Percentiles rank a stretch among this genome's conserved stretches.
phyloP scores from a whole-genome alignment of 2,329 filamentous ascomycete genomes.

The Aurifilum marmelostoma region DNA sequence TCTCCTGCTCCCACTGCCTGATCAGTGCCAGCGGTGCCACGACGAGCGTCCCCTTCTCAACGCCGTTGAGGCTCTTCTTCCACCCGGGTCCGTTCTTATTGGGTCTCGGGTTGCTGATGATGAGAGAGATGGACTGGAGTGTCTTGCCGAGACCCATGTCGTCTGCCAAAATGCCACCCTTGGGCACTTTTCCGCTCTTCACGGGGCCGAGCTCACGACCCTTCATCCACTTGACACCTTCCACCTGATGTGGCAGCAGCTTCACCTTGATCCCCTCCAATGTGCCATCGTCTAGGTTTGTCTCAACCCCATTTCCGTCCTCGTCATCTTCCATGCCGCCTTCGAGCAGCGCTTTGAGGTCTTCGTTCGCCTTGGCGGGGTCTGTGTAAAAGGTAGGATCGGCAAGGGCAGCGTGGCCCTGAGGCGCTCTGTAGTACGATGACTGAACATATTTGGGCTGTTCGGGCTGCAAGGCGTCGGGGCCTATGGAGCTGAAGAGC shows the following conservation, averaged over 20 bases:
- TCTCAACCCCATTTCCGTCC: slow-evolving; percentile 52
- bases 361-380: slow-evolving; percentile 70
- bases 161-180: slow-evolving; percentile 93
- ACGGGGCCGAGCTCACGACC: slow-evolving; percentile 86
- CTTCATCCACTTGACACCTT: slow-evolving; percentile 93
- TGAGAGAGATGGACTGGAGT: slow-evolving; percentile 86
- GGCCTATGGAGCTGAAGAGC: slow-evolving; percentile 51
- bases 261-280: slow-evolving; percentile 84
- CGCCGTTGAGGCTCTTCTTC: slow-evolving; percentile 68
- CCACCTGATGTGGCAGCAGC: slow-evolving; percentile 89
- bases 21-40: slow-evolving; percentile 93
- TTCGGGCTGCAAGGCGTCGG: slow-evolving; percentile 35
- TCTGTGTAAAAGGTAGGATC: slow-evolving; percentile 68
- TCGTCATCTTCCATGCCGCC: slow-evolving; percentile 78
- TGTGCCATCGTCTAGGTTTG: slow-evolving; percentile 50
- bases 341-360: slow-evolving; percentile 81
- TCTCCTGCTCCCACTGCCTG: slow-evolving; percentile 95
- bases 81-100: slow-evolving; percentile 60
- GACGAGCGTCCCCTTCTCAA: slow-evolving; percentile 83
- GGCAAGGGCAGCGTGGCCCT: slow-evolving; percentile 33
- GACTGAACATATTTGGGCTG: slow-evolving; percentile 40
- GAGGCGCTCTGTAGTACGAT: slow-evolving; percentile 24
- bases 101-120: slow-evolving; percentile 80
- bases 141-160: slow-evolving; percentile 99
- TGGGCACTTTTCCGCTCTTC: slow-evolving; percentile 80